Percentiles rank a stretch among this genome's conserved stretches.
Evolutionary conservation across 805 yeast genomes (phyloP).

Genomic region (Candida manassasensis): DNA sequence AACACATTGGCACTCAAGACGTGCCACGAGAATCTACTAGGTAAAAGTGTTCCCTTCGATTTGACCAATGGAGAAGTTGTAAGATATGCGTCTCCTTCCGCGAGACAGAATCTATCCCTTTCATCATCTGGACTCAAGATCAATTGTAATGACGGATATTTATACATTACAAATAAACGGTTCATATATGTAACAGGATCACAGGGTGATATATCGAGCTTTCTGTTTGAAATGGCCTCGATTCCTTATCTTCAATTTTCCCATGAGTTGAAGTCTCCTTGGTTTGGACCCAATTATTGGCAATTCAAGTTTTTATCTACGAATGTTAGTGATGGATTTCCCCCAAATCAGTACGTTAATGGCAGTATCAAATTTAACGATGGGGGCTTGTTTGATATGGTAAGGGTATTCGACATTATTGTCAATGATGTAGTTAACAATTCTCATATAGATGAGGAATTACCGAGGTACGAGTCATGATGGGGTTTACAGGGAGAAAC

Average conservation of each 20-base stretch:
- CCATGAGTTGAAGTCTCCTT: conserved; percentile 42
- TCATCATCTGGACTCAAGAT: conserved; percentile 20
- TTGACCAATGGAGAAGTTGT: conserved; percentile 17
- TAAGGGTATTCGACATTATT: conserved; percentile 25
- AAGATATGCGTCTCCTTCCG: conserved; percentile 9
- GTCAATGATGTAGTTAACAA: conserved; percentile 35
- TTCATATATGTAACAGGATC: conserved; percentile 34
- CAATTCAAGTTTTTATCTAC: conserved; percentile 36
- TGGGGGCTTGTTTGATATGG: conserved; percentile 45
- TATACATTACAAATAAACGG: conserved; percentile 40
- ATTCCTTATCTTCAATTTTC: conserved; percentile 29
- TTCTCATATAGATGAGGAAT: conserved; percentile 37
- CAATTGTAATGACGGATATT: conserved; percentile 33
- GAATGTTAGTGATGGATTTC: conserved; percentile 38
- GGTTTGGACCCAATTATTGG: conserved; percentile 54
- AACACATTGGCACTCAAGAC: conserved; percentile 19
- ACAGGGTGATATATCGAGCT: conserved; percentile 41
- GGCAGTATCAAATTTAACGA: conserved; percentile 39
- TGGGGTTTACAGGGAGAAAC: too few relatives aligned
- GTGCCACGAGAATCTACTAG: conserved; percentile 7
- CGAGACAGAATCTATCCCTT: conserved; percentile 24
- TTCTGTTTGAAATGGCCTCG: conserved; percentile 29
- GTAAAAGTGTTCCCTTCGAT: conserved; percentile 14
- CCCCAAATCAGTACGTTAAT: conserved; percentile 32
- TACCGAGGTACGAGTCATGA: conserved; percentile 34